Base-by-base conservation (phyloP, 768 basidiomycete species). In the Royoungia palumana region DNA sequence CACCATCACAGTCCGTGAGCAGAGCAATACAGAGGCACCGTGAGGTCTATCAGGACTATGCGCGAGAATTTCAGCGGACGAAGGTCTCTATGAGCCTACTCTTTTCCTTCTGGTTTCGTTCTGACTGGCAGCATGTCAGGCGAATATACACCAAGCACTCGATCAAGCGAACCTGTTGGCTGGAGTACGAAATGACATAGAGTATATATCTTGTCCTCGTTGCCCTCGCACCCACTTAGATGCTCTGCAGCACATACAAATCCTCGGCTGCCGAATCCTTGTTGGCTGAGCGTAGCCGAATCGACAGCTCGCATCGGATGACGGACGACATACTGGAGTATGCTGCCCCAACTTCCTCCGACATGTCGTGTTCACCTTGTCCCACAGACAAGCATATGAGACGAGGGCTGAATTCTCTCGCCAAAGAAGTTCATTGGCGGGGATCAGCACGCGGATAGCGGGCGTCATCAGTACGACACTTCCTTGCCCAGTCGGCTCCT, bases 261-360 rank as follows among this genome's bases (percentile, higher is more conserved):
- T 88, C 91, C 6, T 87, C 89, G 16, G 80, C 87, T 13, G 83
- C 89, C 1, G 96, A 98, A 56, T 81, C 89, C 6, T 70, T 99
- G 35, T 74, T 99, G 22, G 82, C 84, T 20, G 96, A 99, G 70
- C 79, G 96, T 38, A 80, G 86, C 4, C 80, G 82, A 53, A 95
- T 98, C 51, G 95, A 97, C 70, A 89, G 83, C 55, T 92, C 89
- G 20, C 94, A 98, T 71, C 75, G 81, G 49, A 97, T 98, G 94
- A 88, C 91, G 17, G 95, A 98, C 62, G 87, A 88, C 35, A 77
- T 94, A 28, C 75, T 99, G 21, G 81, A 87, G 94, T 95, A 62
- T 50, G 88, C 67, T 27, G 36, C 36, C 34, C 21, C 13, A 20
- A 19, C 42, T 47, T 2, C 45, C 41, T 36, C 30, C 28, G 11